These are phyloP conservation scores for Hypoxylon rubiginosum DNA, from an alignment of 2,329 filamentous ascomycete genomes.

Conservation along the genomic window DNA sequence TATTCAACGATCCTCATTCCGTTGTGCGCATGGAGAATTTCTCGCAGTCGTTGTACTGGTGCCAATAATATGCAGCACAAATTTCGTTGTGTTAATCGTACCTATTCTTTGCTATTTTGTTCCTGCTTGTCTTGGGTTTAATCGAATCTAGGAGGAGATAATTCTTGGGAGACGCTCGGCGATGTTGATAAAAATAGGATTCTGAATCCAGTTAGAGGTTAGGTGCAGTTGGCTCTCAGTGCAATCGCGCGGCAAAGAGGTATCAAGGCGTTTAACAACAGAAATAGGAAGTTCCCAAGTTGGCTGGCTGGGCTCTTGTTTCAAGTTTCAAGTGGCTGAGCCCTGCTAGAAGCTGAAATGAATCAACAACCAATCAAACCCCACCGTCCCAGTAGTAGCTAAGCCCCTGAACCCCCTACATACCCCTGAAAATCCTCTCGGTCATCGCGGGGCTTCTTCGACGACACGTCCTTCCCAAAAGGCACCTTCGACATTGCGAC, in stretches of 20 bases:
- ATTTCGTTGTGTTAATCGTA: not conserved
- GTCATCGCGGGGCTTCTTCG: constrained; percentile 16
- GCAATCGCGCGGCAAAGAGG: constrained; percentile 35
- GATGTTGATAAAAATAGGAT: constrained; percentile 22
- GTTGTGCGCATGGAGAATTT: not conserved
- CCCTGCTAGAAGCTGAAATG: constrained; percentile 11
- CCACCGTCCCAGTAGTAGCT: constrained; percentile 12
- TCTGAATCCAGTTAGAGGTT: not conserved
- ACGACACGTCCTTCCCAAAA: constrained; percentile 26
- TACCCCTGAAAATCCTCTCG: constrained; percentile 33
- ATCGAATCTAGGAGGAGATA: not conserved
- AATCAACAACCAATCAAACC: constrained; percentile 27
- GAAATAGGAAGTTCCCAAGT: constrained; percentile 24
- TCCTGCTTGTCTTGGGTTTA: not conserved
- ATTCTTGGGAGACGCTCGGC: not conserved
- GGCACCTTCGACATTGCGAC: constrained; percentile 6
- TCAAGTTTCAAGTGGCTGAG: constrained; percentile 28
- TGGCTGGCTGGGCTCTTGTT: constrained; percentile 14
- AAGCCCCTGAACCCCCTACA: constrained; percentile 5
- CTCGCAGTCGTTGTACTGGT: not conserved
- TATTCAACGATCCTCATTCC: too few relatives aligned
- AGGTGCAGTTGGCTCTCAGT: constrained; percentile 2
- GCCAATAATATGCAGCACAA: not conserved
- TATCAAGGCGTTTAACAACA: constrained; percentile 23
- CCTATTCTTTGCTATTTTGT: not conserved